Base-by-base conservation (phyloP, 2,329 filamentous ascomycete species). In the Lasiodiplodia sp. region DNA sequence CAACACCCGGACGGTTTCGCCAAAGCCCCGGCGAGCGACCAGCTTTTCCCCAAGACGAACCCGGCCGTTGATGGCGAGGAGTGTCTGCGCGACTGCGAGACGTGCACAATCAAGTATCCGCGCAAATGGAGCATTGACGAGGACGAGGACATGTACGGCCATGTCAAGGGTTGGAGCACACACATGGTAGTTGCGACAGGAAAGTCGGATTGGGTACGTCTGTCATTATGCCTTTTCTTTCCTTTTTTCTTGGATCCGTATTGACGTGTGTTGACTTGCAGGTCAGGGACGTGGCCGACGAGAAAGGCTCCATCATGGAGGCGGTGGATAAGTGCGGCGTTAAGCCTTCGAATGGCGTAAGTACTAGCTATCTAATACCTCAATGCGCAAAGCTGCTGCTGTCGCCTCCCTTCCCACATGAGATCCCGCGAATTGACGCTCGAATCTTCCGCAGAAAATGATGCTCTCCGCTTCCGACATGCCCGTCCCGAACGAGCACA, bases 391-490 rank as follows among this genome's bases (percentile, higher is more conserved):
- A 8, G n/a, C 8, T 49, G 12, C 21, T n/a, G 25, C 25, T n/a
- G n/a, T 18, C 14, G 14, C n/a, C 34, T 34, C 28, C 28, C 21
- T 21, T 2, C 4, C 40, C 34, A 47, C 18, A 38, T 23, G 4
- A 8, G 23, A 23, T 8, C 57, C 6, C 57, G 2, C 38, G 57
- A 56, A 18, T 38, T 51, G 31, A 67, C 16, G 38, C 64, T 23
- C 12, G 8, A 21, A 2, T 21, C n/a, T 49, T 21, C 7, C 66
- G 18, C 74, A 95, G 91, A 90, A 87, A 79, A 85, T 97, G 72
- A 97, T 96, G 89, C 87, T 98, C 57, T 97, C 93, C 7, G 95
- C 95, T 57, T 96, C 92, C 72, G 94, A 97, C 81, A 96, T 97
- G 71, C 92, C 92, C 16, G 90, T 93, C 1, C 93, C 94, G 31